Evolutionary conservation across 495 filamentous ascomycete species (phyloP), one percentile per base, ranked within the genome.

Genomic region (Xylaria sp.): DNA sequence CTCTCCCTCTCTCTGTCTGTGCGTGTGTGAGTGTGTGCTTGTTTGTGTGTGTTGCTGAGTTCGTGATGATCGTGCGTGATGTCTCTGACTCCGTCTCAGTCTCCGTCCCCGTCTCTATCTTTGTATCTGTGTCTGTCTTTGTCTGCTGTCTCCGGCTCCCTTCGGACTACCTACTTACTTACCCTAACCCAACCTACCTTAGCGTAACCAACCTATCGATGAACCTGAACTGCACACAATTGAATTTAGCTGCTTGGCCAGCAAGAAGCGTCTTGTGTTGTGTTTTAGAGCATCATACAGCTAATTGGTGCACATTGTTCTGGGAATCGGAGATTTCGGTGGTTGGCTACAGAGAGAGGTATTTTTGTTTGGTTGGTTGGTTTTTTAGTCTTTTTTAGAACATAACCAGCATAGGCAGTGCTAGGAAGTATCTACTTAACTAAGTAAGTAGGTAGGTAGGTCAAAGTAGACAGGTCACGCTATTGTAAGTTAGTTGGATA

Each of bases 211-310:
- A n/a, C n/a, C n/a, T n/a, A 29, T 53, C 15, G 26, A 31, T 55
- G 14, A 3, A 55, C 14, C 26, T 15, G 26, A 17, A 11, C 21
- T 12, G 24, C 58, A 21, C 35, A 21, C 40, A 14, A n/a, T 19
- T 31, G 5, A 2, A 15, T 55, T 67, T 43, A 35, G 37, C 24
- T 46, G 37, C 50, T 68, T 58, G 66, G 19, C 66, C 52, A 21
- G 52, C 52, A 61, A 69, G 62, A 69, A 69, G 26, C 53, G 53
- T 44, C 50, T 41, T 58, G 26, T 31, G 15, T 43, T 58, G 12
- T n/a, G 14, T 35, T 3, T 69, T 24, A 69, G 37, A 40, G 26
- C 67, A 69, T 69, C 6, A 5, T 40, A n/a, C 44, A 26, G 31
- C 15, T 59, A 24, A 61, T 41, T 19, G 52, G 33, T 29, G 21